Conservation (phyloP, 2,329 filamentous ascomycete species). For the Anisogramma anomala region DNA sequence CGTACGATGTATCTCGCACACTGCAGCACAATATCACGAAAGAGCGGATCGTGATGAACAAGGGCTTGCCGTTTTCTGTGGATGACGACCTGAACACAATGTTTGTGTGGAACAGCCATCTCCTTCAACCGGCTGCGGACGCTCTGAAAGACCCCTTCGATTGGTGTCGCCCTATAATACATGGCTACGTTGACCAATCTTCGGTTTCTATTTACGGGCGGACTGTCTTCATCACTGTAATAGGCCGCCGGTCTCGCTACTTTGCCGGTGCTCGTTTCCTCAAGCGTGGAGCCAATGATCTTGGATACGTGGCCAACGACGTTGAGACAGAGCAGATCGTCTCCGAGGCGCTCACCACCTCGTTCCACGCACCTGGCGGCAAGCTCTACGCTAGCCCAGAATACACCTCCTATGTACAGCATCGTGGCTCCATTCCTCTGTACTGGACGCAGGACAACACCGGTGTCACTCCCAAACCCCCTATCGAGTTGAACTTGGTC, state of each 20-base stretch:
- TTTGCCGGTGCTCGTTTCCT: conserved; percentile 92
- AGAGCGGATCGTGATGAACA: conserved; percentile 59
- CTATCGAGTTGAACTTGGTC: conserved; percentile 87
- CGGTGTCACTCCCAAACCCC: conserved; percentile 89
- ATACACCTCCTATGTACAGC: conserved; percentile 93
- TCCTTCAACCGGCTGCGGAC: conserved; percentile 62
- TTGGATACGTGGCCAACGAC: conserved; percentile 94
- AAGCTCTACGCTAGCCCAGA: conserved; percentile 77
- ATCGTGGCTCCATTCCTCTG: conserved; percentile 89
- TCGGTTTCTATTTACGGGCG: conserved; percentile 77
- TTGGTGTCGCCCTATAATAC: conserved; percentile 92
- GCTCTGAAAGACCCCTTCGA: conserved; percentile 74
- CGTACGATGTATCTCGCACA: conserved; percentile 87
- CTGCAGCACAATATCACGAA: conserved; percentile 83
- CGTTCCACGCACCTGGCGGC: conserved; percentile 84
- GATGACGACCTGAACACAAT: conserved; percentile 72
- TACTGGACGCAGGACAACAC: conserved; percentile 97
- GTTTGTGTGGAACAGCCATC: conserved; percentile 96
- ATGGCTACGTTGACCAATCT: conserved; percentile 91
- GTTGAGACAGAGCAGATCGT: conserved; percentile 99
- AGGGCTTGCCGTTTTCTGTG: conserved; percentile 47
- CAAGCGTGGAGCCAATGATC: conserved; percentile 87
- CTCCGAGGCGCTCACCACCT: conserved; percentile 85
- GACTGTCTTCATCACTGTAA: conserved; percentile 82
- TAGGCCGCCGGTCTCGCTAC: conserved; percentile 80